Percentiles rank a stretch among this genome's conserved stretches.
Conservation (phyloP, 345 rosid genomes). For the Geranium brycei region DNA sequence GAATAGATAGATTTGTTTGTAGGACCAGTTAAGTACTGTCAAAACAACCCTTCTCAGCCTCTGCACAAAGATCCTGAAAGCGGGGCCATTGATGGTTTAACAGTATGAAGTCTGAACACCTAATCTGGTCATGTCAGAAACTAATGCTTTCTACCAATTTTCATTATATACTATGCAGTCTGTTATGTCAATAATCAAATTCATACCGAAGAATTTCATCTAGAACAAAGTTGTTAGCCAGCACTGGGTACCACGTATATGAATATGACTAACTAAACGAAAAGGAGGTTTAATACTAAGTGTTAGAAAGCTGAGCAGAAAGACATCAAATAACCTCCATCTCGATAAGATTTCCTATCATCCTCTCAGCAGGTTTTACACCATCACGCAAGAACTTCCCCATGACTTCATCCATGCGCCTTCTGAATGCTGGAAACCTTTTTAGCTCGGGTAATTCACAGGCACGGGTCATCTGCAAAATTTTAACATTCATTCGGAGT, state of each 20-base stretch:
- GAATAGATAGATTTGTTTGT: too few species aligned
- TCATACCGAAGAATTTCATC: not conserved
- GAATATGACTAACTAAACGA: not conserved
- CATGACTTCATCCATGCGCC: conserved; percentile 39
- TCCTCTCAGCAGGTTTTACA: conserved; percentile 39
- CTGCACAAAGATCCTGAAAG: not conserved
- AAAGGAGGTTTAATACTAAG: not conserved
- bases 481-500: not conserved
- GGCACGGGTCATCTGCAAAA: conserved; percentile 40
- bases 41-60: not conserved
- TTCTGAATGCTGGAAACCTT: conserved; percentile 49
- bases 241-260: not conserved
- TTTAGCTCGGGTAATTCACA: conserved; percentile 40
- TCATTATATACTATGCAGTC: too few species aligned
- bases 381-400: conserved; percentile 38
- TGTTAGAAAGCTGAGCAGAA: not conserved
- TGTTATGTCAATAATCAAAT: not conserved
- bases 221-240: not conserved
- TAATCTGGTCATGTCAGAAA: not conserved
- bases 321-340: conserved; percentile 37
- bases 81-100: too few species aligned
- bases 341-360: conserved; percentile 45
- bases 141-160: not conserved
- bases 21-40: not conserved
- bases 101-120: not conserved